phyloP scores from a whole-genome alignment of 495 filamentous ascomycete species.

The Cairneyella variabilis region DNA sequence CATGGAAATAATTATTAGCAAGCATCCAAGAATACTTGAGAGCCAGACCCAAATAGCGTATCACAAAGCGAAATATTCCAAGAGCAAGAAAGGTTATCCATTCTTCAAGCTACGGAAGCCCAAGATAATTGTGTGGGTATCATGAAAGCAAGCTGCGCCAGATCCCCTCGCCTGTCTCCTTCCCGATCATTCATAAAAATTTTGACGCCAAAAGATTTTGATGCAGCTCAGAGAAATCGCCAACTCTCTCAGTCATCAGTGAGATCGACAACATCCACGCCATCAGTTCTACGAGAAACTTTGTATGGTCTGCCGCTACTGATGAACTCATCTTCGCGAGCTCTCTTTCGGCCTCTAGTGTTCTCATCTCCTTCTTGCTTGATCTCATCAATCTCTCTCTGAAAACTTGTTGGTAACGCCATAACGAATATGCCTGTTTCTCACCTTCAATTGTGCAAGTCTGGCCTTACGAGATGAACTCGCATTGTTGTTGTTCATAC shows the following conservation, averaged over 20 bases:
- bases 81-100: no score
- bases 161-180: no score
- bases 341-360: background rate
- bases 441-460: conserved; percentile 10
- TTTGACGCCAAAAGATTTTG: no score
- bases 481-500: background rate
- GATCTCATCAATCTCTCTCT: conserved; percentile 22
- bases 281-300: background rate
- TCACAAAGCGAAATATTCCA: no score
- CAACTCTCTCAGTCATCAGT: conserved; percentile 20
- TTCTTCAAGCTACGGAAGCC: no score
- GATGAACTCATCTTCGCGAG: background rate
- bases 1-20: no score
- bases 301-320: conserved; percentile 10
- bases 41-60: no score
- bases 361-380: conserved; percentile 12
- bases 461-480: conserved; percentile 1
- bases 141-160: no score
- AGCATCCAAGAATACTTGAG: no score
- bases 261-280: conserved; percentile 13
- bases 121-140: no score
- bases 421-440: background rate
- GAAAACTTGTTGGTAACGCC: background rate
- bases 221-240: no score
- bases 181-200: no score